Evolutionary conservation across 495 filamentous ascomycete species (phyloP).

Genomic region (Penicillium egyptiacum): DNA sequence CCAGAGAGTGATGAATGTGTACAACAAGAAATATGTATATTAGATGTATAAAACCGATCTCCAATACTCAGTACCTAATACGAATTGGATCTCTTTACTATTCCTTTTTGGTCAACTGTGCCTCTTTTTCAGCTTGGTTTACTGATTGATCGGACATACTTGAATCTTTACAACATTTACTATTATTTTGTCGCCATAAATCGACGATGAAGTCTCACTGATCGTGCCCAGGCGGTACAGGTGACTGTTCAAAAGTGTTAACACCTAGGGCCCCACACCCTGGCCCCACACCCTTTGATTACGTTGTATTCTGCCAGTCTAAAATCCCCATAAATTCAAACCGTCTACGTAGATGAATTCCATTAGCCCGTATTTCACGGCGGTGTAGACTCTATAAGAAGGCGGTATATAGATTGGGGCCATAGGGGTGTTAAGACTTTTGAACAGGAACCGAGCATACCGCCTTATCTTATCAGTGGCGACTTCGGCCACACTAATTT

Average conservation of each 20-base stretch:
- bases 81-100: neutral
- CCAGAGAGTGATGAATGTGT: slow-evolving; percentile 2
- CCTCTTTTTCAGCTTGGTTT: neutral
- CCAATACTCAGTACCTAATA: neutral
- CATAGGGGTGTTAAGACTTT: too few relatives aligned
- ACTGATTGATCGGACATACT: neutral
- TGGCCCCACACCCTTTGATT: too few relatives aligned
- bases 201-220: neutral
- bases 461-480: slow-evolving; percentile 48
- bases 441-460: neutral
- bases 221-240: neutral
- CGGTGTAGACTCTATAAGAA: too few relatives aligned
- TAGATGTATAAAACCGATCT: slow-evolving; percentile 21
- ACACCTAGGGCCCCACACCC: too few relatives aligned
- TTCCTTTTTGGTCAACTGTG: neutral
- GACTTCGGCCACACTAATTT: slow-evolving; percentile 42
- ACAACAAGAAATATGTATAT: slow-evolving; percentile 20
- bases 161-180: neutral
- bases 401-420: too few relatives aligned
- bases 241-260: neutral
- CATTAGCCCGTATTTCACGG: too few relatives aligned
- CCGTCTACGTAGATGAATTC: too few relatives aligned
- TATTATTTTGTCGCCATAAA: neutral
- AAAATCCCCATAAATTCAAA: too few relatives aligned
- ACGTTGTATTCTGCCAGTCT: too few relatives aligned